Conservation (phyloP, 2,329 filamentous ascomycete species). For the Penicillium sp. region DNA sequence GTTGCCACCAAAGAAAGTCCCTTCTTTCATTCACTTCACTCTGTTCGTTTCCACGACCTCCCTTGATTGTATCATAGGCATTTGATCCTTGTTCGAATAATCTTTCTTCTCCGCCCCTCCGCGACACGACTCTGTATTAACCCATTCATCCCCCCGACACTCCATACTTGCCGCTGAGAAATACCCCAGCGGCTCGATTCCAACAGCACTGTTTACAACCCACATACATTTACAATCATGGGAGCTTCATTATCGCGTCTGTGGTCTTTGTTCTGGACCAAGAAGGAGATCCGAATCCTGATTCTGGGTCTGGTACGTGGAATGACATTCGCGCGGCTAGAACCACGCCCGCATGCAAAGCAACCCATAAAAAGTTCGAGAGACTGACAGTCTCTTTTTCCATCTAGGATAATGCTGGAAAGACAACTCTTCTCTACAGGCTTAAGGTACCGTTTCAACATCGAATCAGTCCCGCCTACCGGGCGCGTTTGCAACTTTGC, state of each 20-base stretch:
- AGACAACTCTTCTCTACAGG: conserved; percentile 95
- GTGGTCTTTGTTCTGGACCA: conserved; percentile 79
- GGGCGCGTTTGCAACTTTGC: conserved; percentile 6
- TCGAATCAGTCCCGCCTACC: neutral
- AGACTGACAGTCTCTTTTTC: conserved; percentile 14
- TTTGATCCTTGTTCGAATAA: conserved; percentile 2
- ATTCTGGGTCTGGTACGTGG: conserved; percentile 83
- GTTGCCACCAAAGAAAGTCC: conserved; percentile 24
- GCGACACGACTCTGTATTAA: conserved; percentile 1
- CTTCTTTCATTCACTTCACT: conserved; percentile 8
- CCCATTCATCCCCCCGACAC: neutral
- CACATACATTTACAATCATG: conserved; percentile 47
- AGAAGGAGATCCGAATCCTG: conserved; percentile 97
- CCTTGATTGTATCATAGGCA: conserved; percentile 9
- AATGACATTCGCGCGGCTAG: conserved; percentile 14
- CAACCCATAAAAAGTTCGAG: conserved; percentile 4
- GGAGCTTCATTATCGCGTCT: conserved; percentile 61
- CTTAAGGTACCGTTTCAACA: conserved; percentile 70
- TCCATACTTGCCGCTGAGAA: conserved; percentile 11
- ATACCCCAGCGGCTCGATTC: conserved; percentile 6
- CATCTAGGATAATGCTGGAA: conserved; percentile 90
- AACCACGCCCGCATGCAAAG: conserved; percentile 11
- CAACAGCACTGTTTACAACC: conserved; percentile 6
- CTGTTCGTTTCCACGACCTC: conserved; percentile 7
- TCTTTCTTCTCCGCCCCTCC: neutral